Base-by-base conservation (phyloP, 2,329 filamentous ascomycete species). In the Lachnellula arida region DNA sequence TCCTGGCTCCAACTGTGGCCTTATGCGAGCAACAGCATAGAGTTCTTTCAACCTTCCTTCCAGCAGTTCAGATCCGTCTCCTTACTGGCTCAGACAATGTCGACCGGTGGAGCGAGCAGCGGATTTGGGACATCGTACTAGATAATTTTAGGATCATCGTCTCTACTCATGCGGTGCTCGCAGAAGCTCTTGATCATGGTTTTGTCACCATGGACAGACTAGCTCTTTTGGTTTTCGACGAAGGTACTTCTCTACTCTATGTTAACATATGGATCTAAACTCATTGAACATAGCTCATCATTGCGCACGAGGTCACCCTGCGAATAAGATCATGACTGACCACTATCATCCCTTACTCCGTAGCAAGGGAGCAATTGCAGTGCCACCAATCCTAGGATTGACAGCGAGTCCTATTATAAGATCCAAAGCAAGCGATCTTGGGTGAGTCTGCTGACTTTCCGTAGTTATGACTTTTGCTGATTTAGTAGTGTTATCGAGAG, bases 1-100 rank as follows among this genome's bases (percentile, higher is more conserved):
- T 91, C 63, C 72, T 89, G 44, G 80, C 83, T 0, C 86, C 87
- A 0, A 90, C 85, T 0, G 78, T 88, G 6, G 73, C 80, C 1
- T 74, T 91, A 1, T 87, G 83, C 53, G 66, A 74, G 6, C 88
- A 91, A 62, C 88, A 91, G 65, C 75, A 77, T 62, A 70, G 73
- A 3, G 81, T 82, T 9, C 76, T 91, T 48, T 72, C 73, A 7
- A 68, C 75, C 1, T 81, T 88, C 54, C 78, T 88, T 2, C 79
- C 82, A 11, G 55, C 70, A 2, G 74, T 78, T 56, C 75, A 76
- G 42, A 73, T 78, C 9, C 72, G 78, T 35, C 68, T 79, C 0
- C 71, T 87, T 19, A 79, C 75, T 8, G 81, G 84, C 22, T 68
- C 71, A 14, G 82, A 86, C 57, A 77, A 78, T 56, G 75, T 85